Evolutionary conservation across 2,329 filamentous ascomycete species (phyloP).

Genomic region (Pestalotiopsis sp.): DNA sequence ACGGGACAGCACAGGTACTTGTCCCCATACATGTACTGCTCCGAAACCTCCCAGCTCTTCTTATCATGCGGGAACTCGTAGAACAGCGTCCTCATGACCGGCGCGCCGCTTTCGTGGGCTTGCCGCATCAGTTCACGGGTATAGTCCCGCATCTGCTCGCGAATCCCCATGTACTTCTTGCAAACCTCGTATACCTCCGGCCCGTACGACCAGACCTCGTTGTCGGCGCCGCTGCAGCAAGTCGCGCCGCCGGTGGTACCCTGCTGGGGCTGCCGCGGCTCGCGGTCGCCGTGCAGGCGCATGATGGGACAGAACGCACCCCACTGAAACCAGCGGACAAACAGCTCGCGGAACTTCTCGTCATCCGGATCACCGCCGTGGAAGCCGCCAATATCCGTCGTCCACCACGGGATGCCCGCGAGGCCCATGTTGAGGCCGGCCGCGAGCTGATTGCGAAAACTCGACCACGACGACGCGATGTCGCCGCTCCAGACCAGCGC

Average conservation of each 20-base stretch:
- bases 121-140: slow-evolving; percentile 59
- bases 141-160: slow-evolving; percentile 62
- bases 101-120: slow-evolving; percentile 61
- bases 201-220: slow-evolving; percentile 71
- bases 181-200: slow-evolving; percentile 62
- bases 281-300: slow-evolving; percentile 67
- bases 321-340: slow-evolving; percentile 73
- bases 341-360: slow-evolving; percentile 60
- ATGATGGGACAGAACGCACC: slow-evolving; percentile 69
- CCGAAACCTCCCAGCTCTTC: slow-evolving; percentile 57
- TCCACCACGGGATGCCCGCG: slow-evolving; percentile 69
- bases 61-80: slow-evolving; percentile 63
- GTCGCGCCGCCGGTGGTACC: slow-evolving; percentile 38
- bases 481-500: slow-evolving; percentile 70
- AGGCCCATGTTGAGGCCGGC: slow-evolving; percentile 69
- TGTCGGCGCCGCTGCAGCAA: slow-evolving; percentile 54
- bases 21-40: slow-evolving; percentile 66
- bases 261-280: slow-evolving; percentile 48
- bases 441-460: slow-evolving; percentile 60
- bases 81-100: slow-evolving; percentile 65
- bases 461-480: slow-evolving; percentile 65
- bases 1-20: slow-evolving; percentile 63
- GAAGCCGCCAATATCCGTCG: slow-evolving; percentile 72
- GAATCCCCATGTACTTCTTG: slow-evolving; percentile 58
- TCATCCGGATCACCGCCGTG: slow-evolving; percentile 64